Conservation (phyloP, 2,329 filamentous ascomycete genomes). For the Cladosporium phlei region DNA sequence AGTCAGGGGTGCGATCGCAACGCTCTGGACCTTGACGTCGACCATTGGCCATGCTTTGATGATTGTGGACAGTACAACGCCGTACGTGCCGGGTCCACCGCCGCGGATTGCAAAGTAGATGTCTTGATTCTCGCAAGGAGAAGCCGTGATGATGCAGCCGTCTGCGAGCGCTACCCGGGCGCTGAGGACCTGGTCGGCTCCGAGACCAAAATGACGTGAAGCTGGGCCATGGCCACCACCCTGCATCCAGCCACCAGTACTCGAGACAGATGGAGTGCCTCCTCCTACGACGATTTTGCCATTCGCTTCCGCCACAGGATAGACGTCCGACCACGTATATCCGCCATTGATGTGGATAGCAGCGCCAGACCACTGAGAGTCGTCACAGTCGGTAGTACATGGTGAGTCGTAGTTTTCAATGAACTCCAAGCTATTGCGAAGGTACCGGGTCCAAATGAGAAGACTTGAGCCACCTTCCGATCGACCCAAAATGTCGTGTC, state of each 20-base stretch:
- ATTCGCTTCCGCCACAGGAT: conserved; percentile 25
- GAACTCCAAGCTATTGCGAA: conserved; percentile 28
- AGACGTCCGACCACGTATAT: conserved; percentile 32
- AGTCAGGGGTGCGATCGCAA: conserved; percentile 25
- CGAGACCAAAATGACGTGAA: conserved; percentile 22
- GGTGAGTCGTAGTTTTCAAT: conserved; percentile 21
- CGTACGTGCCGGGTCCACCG: conserved; percentile 45
- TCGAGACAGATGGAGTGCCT: conserved; percentile 21
- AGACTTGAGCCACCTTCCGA: conserved; percentile 28
- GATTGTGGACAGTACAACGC: conserved; percentile 20
- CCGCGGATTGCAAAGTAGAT: conserved; percentile 53
- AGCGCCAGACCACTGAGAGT: conserved; percentile 30
- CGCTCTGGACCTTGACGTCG: conserved; percentile 19
- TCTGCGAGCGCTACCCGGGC: conserved; percentile 22
- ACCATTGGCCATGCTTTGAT: conserved; percentile 21
- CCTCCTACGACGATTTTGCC: conserved; percentile 28
- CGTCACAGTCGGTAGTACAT: conserved; percentile 24
- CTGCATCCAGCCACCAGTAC: conserved; percentile 25
- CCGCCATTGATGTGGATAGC: conserved; percentile 29
- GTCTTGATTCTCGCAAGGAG: conserved; percentile 41
- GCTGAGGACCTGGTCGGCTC: conserved; percentile 23
- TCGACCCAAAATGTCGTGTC: conserved; percentile 47
- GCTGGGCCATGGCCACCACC: conserved; percentile 24
- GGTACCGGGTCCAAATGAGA: conserved; percentile 29
- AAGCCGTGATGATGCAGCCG: conserved; percentile 26